A percentile compares a stretch with the other conserved stretches of the same genome.
Conservation (phyloP, 2,329 filamentous ascomycete genomes). For the Corinectria fuckeliana region DNA sequence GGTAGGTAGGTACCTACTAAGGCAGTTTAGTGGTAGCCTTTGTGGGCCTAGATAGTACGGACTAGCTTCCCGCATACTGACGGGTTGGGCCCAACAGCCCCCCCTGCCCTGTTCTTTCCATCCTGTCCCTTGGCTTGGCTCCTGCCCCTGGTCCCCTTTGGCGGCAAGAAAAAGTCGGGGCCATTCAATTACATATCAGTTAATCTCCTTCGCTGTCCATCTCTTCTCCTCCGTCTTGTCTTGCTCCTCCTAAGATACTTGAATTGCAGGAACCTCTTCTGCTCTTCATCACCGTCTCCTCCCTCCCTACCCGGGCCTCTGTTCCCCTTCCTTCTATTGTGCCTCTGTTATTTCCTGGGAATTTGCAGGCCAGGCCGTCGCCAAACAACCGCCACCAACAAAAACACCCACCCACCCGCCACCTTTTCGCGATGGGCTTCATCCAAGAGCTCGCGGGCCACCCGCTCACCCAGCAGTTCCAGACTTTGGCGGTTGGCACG, state of each 20-base stretch:
- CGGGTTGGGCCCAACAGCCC: not conserved
- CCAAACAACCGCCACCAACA: constrained; percentile 2
- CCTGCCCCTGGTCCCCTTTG: constrained; percentile 20
- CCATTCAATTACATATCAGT: constrained; percentile 41
- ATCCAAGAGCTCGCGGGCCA: constrained; percentile 57
- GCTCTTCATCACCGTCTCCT: constrained; percentile 1
- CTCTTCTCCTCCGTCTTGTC: constrained; percentile 14
- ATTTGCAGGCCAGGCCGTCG: not conserved
- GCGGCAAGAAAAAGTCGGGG: constrained; percentile 35
- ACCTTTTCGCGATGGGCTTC: constrained; percentile 57
- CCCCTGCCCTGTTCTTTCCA: not conserved
- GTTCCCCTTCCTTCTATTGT: not conserved
- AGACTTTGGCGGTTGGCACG: constrained; percentile 52
- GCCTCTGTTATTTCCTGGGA: not conserved
- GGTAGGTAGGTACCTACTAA: too few relatives aligned
- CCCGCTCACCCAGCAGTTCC: constrained; percentile 58
- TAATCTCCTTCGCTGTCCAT: constrained; percentile 39
- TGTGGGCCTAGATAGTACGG: too few relatives aligned
- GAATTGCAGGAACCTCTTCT: constrained; percentile 22
- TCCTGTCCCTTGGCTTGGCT: not conserved
- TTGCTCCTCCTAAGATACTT: constrained; percentile 21
- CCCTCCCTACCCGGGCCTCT: not conserved
- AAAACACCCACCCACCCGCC: constrained; percentile 1
- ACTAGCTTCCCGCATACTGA: constrained; percentile 6
- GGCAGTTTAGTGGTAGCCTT: not conserved